Evolutionary conservation across 768 basidiomycete species (phyloP).

Genomic region (Tricholoma sp.): DNA sequence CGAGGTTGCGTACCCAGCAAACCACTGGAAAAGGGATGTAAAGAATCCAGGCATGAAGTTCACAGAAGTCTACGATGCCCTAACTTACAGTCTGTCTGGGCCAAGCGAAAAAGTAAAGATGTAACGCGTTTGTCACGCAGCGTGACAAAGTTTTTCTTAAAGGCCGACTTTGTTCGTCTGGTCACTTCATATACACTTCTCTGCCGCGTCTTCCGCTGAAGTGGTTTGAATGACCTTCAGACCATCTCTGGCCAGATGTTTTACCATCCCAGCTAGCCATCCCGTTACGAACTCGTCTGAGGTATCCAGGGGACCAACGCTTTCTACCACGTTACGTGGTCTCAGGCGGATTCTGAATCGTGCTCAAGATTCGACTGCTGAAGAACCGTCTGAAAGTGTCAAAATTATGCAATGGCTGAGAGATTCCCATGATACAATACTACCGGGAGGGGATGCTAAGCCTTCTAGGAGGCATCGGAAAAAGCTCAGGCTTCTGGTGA

Average conservation of each 20-base stretch:
- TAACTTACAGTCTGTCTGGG: background rate
- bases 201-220: background rate
- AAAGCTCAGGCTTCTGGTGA: background rate
- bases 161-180: background rate
- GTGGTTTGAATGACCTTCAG: background rate
- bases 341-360: background rate
- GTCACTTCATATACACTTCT: background rate
- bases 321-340: background rate
- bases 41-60: constrained; percentile 36
- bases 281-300: background rate
- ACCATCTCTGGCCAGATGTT: background rate
- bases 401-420: too few species aligned
- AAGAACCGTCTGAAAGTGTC: background rate
- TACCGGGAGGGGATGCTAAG: background rate
- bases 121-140: background rate
- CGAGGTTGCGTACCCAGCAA: constrained; percentile 31
- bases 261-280: background rate
- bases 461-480: background rate
- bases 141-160: background rate
- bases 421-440: background rate
- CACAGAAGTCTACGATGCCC: background rate
- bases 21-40: constrained; percentile 40
- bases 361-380: background rate
- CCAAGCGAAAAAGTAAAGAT: too few species aligned
- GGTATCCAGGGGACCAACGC: background rate